Evolutionary conservation across 192 early-diverging fungal species (phyloP), one percentile per base, ranked within the genome.

Genomic region (Coemansia sp.): DNA sequence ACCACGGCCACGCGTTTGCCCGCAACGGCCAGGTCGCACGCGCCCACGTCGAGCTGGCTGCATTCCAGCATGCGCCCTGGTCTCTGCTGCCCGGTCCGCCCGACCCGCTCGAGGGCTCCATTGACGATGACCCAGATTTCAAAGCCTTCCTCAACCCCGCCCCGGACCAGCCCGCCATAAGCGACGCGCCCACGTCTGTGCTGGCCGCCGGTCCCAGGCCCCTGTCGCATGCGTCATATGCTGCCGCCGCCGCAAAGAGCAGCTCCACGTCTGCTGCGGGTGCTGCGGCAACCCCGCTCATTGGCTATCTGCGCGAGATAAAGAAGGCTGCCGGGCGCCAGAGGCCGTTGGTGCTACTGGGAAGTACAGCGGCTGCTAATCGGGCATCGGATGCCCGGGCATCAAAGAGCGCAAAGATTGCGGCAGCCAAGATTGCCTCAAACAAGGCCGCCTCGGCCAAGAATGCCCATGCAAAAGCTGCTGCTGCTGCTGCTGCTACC

Each of bases 1-100:
- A 54, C 44, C 71, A 74, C n/a, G 64, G 71, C 28, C 71, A 74
- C 14, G 53, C 29, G 11, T 74, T 67, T 25, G 48, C 55, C 64
- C 67, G 60, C 27, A 60, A 67, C 34, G 58, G 54, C 24, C 28
- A 17, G 1, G 25, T 60, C 13, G 25, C 22, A 17, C 48, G 60
- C 1, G 71, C 71, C 10, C 8, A 38, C 8, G 71, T 74, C 2
- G 71, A 74, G 64, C 27, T 64, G 23, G 59, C 71, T 0, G 17
- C 47, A 24, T 63, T 55, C 52, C 71, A 74, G 53, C 35, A 58
- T 5, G 56, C 58, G 14, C 46, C 48, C 4, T 29, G 41, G 42
- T 30, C 38, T 28, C 14, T 34, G 0, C 20, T 25, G 5, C 23
- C 17, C 26, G 37, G 28, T 1, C 11, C 9, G 15, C 19, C 25